phyloP scores from a whole-genome alignment of 2,329 filamentous ascomycete genomes.

The Eutypella sp. region DNA sequence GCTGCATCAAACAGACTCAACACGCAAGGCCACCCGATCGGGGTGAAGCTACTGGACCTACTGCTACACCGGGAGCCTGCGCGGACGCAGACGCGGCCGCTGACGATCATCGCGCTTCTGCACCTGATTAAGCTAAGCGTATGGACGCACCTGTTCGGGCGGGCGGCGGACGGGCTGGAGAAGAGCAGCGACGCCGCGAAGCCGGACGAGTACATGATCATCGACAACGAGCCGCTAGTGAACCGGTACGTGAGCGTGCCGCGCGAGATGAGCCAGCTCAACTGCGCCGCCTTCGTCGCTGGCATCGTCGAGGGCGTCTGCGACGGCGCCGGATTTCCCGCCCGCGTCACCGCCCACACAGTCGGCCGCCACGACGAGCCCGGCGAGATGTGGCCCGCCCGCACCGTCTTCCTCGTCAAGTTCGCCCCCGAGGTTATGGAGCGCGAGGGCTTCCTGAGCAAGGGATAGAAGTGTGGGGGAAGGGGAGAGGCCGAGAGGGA shows the following conservation, averaged over 20 bases:
- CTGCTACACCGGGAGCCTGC: conserved; percentile 77
- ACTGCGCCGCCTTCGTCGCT: conserved; percentile 92
- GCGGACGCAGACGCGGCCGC: conserved; percentile 69
- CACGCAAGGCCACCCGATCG: conserved; percentile 86
- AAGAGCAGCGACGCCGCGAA: conserved; percentile 77
- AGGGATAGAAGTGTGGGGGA: conserved; percentile 34
- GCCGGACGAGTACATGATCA: conserved; percentile 97
- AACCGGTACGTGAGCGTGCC: conserved; percentile 92
- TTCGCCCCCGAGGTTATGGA: conserved; percentile 90
- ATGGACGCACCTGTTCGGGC: conserved; percentile 87
- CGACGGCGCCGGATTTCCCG: conserved; percentile 85
- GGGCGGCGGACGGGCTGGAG: conserved; percentile 88
- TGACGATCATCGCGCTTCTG: conserved; percentile 83
- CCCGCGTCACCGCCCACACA: conserved; percentile 84
- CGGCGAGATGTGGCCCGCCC: conserved; percentile 85
- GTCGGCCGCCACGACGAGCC: conserved; percentile 49
- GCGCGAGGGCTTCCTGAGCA: conserved; percentile 75
- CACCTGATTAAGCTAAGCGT: conserved; percentile 92
- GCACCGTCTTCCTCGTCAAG: conserved; percentile 92
- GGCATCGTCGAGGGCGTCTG: conserved; percentile 94
- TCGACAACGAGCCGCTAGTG: conserved; percentile 94
- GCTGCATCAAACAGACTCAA: conserved; percentile 65
- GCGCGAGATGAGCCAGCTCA: conserved; percentile 92
- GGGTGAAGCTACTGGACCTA: conserved; percentile 90
- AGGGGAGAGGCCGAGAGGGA: too few species aligned